A percentile compares a stretch with the other conserved stretches of the same genome.
Evolutionary conservation across 345 rosid genomes (phyloP).

Genomic region (Raphanus sativus): DNA sequence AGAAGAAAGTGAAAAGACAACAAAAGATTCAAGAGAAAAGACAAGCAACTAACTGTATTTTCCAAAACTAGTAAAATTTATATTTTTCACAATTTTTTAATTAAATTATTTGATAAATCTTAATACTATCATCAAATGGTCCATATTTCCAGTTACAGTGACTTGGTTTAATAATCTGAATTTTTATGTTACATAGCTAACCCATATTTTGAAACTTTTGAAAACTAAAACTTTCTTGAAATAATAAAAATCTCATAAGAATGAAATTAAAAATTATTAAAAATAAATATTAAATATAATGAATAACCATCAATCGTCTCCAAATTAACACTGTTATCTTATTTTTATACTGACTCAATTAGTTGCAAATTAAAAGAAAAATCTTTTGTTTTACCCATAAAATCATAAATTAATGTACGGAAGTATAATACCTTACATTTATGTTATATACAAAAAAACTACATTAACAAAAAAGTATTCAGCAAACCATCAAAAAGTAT

Average conservation of each 20-base stretch:
- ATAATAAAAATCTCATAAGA: neutral
- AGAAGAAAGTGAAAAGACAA: conserved; percentile 39
- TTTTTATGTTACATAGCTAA: neutral
- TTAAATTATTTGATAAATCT: conserved; percentile 5
- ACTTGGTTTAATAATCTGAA: neutral
- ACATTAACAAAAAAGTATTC: too few relatives aligned
- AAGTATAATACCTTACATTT: too few relatives aligned
- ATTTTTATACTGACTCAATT: too few relatives aligned
- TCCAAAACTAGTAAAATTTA: conserved; percentile 10
- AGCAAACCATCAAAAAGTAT: too few relatives aligned
- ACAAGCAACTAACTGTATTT: conserved; percentile 37
- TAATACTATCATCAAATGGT: conserved; percentile 26
- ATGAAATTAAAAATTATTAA: neutral
- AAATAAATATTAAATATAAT: too few relatives aligned
- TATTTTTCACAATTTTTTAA: neutral
- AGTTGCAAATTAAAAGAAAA: too few relatives aligned
- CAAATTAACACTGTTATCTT: neutral
- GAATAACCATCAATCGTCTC: neutral
- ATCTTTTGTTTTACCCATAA: too few relatives aligned
- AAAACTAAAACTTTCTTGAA: neutral
- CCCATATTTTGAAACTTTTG: neutral
- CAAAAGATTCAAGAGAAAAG: conserved; percentile 37
- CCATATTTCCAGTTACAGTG: conserved; percentile 12
- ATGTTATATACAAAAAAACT: too few relatives aligned
- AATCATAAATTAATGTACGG: too few relatives aligned